These are phyloP conservation scores for Cercospora sojina DNA, from an alignment of 2,329 filamentous ascomycete species.

Conservation along the genomic window DNA sequence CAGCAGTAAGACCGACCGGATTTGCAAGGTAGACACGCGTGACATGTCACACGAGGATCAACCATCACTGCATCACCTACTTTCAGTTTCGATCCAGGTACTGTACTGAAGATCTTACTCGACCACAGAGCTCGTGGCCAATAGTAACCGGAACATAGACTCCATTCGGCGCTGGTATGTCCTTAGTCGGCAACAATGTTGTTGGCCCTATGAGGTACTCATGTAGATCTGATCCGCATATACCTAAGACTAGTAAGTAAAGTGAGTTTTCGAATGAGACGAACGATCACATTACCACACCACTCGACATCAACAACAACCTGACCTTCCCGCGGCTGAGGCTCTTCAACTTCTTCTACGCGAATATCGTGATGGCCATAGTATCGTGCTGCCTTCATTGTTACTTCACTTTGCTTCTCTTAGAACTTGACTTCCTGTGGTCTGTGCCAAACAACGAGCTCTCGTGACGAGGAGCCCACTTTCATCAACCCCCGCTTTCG, in stretches of 20 bases:
- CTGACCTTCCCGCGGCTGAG: slow-evolving; percentile 23
- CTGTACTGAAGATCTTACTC: slow-evolving; percentile 19
- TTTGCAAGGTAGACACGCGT: slow-evolving; percentile 23
- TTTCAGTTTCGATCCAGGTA: slow-evolving; percentile 18
- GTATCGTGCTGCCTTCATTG: slow-evolving; percentile 33
- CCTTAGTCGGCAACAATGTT: slow-evolving; percentile 9
- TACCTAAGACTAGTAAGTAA: slow-evolving; percentile 11
- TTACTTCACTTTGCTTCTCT: neutral
- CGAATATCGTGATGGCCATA: slow-evolving; percentile 30
- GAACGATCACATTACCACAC: slow-evolving; percentile 23
- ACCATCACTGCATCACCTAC: slow-evolving; percentile 28
- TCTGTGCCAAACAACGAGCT: neutral
- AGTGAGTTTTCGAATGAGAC: neutral
- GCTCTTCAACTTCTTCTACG: slow-evolving; percentile 30
- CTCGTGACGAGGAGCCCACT: neutral
- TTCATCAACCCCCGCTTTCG: neutral
- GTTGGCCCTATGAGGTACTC: slow-evolving; percentile 26
- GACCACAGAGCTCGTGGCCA: slow-evolving; percentile 31
- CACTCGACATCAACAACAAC: slow-evolving; percentile 29
- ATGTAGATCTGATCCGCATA: slow-evolving; percentile 32
- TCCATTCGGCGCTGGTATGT: slow-evolving; percentile 9
- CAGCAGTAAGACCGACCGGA: slow-evolving; percentile 22
- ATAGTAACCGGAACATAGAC: slow-evolving; percentile 18
- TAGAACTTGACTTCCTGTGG: slow-evolving; percentile 2
- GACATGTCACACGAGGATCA: slow-evolving; percentile 28